A percentile compares a stretch with the other conserved stretches of the same genome.
Evolutionary conservation across 352 stramenopile genomes (phyloP).

Genomic region (Phytopythium helicoides): DNA sequence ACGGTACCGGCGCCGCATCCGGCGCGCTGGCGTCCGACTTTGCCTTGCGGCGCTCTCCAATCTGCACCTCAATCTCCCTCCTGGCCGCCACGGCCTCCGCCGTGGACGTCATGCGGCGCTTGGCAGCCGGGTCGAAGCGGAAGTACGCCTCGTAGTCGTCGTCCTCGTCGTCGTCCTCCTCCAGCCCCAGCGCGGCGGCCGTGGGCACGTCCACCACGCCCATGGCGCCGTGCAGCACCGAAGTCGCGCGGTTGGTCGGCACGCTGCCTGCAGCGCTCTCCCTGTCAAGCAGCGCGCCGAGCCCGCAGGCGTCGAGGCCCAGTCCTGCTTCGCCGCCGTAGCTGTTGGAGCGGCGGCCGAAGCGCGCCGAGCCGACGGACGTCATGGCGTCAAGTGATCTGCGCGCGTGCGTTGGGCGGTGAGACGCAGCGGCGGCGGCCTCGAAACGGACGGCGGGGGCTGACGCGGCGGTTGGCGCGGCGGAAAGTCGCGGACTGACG

Average conservation of each 20-base stretch:
- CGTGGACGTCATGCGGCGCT: slow-evolving; percentile 20
- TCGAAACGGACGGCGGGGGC: too few relatives aligned
- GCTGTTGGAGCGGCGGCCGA: slow-evolving; percentile 6
- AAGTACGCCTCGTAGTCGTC: slow-evolving; percentile 20
- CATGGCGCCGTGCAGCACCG: slow-evolving; percentile 11
- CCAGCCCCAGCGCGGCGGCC: neutral
- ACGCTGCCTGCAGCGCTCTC: slow-evolving; percentile 7
- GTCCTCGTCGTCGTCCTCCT: slow-evolving; percentile 1
- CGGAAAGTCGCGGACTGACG: too few relatives aligned
- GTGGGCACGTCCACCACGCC: neutral
- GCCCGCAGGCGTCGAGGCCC: slow-evolving; percentile 12
- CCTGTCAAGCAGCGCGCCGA: slow-evolving; percentile 1
- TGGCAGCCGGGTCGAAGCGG: slow-evolving; percentile 9
- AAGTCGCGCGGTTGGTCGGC: slow-evolving; percentile 12
- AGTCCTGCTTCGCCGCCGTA: neutral
- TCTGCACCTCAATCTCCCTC: slow-evolving; percentile 2
- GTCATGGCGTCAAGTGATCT: slow-evolving; percentile 4
- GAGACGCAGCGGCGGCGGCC: too few relatives aligned
- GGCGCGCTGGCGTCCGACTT: slow-evolving; percentile 2
- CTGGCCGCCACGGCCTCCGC: slow-evolving; percentile 11
- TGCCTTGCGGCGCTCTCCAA: slow-evolving; percentile 10
- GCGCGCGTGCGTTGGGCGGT: neutral
- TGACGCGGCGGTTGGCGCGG: too few relatives aligned
- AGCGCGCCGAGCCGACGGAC: neutral
- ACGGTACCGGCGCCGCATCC: neutral